Conservation (phyloP, 2,329 filamentous ascomycete genomes). For the Aschersonia sp. region DNA sequence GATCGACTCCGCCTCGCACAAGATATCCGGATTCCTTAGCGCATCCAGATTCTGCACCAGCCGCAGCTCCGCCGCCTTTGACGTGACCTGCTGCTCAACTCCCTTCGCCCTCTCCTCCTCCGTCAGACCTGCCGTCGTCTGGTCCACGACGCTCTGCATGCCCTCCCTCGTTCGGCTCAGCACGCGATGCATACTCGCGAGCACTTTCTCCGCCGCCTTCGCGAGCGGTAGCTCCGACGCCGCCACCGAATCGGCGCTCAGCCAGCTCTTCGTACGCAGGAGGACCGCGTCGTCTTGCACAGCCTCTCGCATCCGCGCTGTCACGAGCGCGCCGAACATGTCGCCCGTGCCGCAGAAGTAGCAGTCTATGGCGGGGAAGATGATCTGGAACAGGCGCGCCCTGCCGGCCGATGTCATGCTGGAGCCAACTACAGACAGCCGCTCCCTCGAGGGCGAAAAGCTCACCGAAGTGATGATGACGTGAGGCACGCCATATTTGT, state of each 20-base stretch:
- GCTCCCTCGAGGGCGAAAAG: constrained; percentile 39
- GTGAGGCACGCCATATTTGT: constrained; percentile 64
- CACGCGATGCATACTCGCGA: constrained; percentile 86
- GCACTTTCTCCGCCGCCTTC: constrained; percentile 68
- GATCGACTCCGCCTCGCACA: constrained; percentile 24
- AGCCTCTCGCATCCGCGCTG: constrained; percentile 77
- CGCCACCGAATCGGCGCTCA: constrained; percentile 57
- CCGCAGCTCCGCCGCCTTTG: constrained; percentile 78
- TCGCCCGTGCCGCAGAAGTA: constrained; percentile 96
- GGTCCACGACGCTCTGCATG: constrained; percentile 37
- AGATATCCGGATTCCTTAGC: constrained; percentile 49
- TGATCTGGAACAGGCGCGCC: constrained; percentile 77
- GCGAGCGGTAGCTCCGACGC: constrained; percentile 68
- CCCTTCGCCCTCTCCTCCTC: constrained; percentile 30
- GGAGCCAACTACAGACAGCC: constrained; percentile 64
- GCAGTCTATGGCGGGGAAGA: constrained; percentile 75
- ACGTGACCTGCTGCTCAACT: constrained; percentile 52
- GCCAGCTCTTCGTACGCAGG: constrained; percentile 49
- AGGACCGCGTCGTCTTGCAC: constrained; percentile 36
- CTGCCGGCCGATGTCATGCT: constrained; percentile 48
- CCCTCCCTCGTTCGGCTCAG: constrained; percentile 53
- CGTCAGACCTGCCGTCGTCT: constrained; percentile 24
- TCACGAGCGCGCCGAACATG: constrained; percentile 91
- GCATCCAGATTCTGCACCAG: constrained; percentile 62
- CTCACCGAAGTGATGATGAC: constrained; percentile 85